Evolutionary conservation across 345 rosid species (phyloP).

Genomic region (Linum lewisii): DNA sequence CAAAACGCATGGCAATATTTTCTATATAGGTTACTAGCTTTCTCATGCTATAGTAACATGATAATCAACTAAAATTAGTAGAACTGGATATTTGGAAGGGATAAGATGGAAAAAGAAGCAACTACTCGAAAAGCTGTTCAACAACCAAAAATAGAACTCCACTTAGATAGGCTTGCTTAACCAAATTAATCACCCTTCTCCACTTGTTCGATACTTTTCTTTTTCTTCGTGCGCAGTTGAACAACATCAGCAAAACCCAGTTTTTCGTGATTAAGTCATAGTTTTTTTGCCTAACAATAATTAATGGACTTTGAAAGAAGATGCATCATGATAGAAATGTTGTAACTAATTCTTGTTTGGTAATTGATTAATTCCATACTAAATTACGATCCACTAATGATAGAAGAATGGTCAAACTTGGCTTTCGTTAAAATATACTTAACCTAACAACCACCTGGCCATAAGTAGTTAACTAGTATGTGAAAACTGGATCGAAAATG

Average conservation of each 20-base stretch:
- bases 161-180: slow-evolving; percentile 12
- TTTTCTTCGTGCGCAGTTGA: slow-evolving; percentile 32
- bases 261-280: slow-evolving; percentile 12
- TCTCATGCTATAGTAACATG: neutral
- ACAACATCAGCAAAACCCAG: slow-evolving; percentile 22
- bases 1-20: neutral
- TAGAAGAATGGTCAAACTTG: slow-evolving; percentile 8
- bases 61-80: neutral
- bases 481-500: slow-evolving; percentile 3
- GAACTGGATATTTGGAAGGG: neutral
- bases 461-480: neutral
- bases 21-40: neutral
- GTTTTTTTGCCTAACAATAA: slow-evolving; percentile 23
- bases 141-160: slow-evolving; percentile 17
- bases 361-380: too few species aligned
- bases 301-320: neutral
- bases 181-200: slow-evolving; percentile 2
- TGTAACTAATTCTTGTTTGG: neutral
- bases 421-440: neutral
- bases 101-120: neutral
- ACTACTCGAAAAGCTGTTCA: slow-evolving; percentile 19
- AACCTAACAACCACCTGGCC: neutral
- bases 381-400: neutral
- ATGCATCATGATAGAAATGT: neutral
- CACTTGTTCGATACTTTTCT: neutral